These are phyloP conservation scores for Diutina sp. DNA, from an alignment of 1,139 yeast species.

Conservation along the genomic window DNA sequence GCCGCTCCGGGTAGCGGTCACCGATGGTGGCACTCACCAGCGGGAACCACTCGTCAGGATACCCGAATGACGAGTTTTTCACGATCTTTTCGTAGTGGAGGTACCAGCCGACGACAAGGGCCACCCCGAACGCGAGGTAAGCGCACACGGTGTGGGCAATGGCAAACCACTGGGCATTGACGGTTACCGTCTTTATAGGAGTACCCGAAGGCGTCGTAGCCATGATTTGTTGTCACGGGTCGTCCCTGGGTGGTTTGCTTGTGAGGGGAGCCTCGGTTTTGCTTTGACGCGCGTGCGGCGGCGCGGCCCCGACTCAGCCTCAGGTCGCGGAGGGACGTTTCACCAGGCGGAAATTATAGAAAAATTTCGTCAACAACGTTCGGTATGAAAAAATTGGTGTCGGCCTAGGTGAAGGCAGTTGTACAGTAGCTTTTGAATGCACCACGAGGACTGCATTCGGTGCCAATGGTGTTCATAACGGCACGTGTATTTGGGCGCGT, in stretches of 20 bases:
- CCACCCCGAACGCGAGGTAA: conserved; percentile 57
- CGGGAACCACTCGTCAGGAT: conserved; percentile 98
- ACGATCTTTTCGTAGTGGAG: conserved; percentile 83
- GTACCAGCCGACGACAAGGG: conserved; percentile 57
- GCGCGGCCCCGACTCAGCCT: neutral
- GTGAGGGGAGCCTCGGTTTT: neutral
- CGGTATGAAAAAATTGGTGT: too few species aligned
- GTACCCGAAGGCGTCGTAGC: neutral
- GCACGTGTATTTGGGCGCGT: too few species aligned
- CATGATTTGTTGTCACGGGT: neutral
- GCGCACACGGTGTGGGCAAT: conserved; percentile 65
- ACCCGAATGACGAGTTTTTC: conserved; percentile 71
- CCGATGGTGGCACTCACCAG: conserved; percentile 96
- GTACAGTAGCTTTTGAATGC: too few species aligned
- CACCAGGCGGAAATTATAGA: neutral
- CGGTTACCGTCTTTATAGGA: conserved; percentile 6
- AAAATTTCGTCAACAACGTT: neutral
- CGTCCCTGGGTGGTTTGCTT: too few species aligned
- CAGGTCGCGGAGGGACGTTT: neutral
- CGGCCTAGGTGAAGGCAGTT: too few species aligned
- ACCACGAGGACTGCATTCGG: too few species aligned
- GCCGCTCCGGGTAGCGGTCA: conserved; percentile 90
- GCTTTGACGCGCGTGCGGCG: neutral
- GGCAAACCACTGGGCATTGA: conserved; percentile 57
- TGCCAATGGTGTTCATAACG: too few species aligned